These are phyloP conservation scores for Venturia oleaginea DNA, from an alignment of 2,329 filamentous ascomycete genomes.

Conservation along the genomic window DNA sequence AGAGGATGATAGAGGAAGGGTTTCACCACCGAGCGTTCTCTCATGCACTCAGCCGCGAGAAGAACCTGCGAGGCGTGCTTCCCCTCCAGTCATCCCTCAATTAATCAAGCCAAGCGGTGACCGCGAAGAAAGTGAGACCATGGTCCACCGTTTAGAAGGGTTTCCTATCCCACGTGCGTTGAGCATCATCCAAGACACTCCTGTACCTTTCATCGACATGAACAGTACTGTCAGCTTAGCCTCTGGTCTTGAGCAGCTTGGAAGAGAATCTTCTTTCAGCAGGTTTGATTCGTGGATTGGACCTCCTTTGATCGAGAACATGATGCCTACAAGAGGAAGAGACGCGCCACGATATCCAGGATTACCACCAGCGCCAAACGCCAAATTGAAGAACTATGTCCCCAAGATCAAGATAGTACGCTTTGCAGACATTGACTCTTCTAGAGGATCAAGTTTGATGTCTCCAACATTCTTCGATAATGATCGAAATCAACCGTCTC, in stretches of 20 bases:
- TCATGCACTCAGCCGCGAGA: not conserved
- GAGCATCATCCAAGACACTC: not conserved
- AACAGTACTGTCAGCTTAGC: not conserved
- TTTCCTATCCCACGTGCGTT: not conserved
- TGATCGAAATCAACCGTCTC: not conserved
- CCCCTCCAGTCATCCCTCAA: not conserved
- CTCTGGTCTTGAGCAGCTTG: not conserved
- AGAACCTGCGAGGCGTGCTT: not conserved
- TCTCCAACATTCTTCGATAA: not conserved
- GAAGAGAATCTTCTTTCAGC: not conserved
- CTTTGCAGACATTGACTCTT: not conserved
- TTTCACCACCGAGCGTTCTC: not conserved
- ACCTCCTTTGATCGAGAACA: not conserved
- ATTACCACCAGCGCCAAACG: not conserved
- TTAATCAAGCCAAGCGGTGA: not conserved
- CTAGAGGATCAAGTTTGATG: not conserved
- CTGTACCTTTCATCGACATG: not conserved
- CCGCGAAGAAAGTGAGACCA: not conserved
- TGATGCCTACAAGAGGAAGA: not conserved
- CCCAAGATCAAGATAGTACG: not conserved
- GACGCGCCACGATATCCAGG: not conserved
- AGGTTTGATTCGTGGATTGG: not conserved
- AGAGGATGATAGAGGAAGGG: not conserved
- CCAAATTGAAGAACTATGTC: not conserved
- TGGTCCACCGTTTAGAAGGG: not conserved